A percentile compares a stretch with the other conserved stretches of the same genome.
These are phyloP conservation scores for Domatiomyces catenatus DNA, from an alignment of 2,329 filamentous ascomycete genomes.

Conservation along the genomic window DNA sequence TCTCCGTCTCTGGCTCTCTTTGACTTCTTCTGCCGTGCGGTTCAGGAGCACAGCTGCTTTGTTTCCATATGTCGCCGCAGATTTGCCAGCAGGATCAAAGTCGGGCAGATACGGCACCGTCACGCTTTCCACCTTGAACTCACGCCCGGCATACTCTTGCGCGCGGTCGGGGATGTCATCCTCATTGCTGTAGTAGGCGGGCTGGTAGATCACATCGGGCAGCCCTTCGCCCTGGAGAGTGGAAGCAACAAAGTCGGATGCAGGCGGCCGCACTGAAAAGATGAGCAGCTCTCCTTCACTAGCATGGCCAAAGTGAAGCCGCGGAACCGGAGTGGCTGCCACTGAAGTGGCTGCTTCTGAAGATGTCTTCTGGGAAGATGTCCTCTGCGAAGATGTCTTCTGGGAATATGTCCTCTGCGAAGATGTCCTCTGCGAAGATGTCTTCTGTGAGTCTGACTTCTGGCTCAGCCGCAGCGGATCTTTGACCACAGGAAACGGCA, in stretches of 20 bases:
- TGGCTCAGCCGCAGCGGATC: slow-evolving; percentile 57
- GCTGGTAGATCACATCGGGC: slow-evolving; percentile 62
- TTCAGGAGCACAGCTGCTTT: slow-evolving; percentile 35
- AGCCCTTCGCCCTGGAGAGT: slow-evolving; percentile 42
- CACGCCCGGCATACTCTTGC: slow-evolving; percentile 73
- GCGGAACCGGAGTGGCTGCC: background rate
- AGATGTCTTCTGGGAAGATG: no score
- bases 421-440: background rate
- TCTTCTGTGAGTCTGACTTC: slow-evolving; percentile 22
- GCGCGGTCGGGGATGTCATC: slow-evolving; percentile 61
- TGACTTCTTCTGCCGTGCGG: slow-evolving; percentile 35
- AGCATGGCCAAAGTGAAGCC: background rate
- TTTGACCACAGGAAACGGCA: slow-evolving; percentile 64
- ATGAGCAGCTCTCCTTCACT: background rate
- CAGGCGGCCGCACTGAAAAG: slow-evolving; percentile 20
- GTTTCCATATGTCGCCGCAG: slow-evolving; percentile 40
- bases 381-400: background rate
- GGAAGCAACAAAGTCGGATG: slow-evolving; percentile 29
- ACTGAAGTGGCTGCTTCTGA: no score
- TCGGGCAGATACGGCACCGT: slow-evolving; percentile 64
- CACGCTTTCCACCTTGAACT: slow-evolving; percentile 62
- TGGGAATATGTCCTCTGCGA: background rate
- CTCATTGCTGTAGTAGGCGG: slow-evolving; percentile 73
- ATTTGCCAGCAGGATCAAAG: slow-evolving; percentile 52
- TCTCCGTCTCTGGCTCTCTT: slow-evolving; percentile 38